Base-by-base conservation (phyloP, 2,329 filamentous ascomycete species). In the Fusarium equiseti region DNA sequence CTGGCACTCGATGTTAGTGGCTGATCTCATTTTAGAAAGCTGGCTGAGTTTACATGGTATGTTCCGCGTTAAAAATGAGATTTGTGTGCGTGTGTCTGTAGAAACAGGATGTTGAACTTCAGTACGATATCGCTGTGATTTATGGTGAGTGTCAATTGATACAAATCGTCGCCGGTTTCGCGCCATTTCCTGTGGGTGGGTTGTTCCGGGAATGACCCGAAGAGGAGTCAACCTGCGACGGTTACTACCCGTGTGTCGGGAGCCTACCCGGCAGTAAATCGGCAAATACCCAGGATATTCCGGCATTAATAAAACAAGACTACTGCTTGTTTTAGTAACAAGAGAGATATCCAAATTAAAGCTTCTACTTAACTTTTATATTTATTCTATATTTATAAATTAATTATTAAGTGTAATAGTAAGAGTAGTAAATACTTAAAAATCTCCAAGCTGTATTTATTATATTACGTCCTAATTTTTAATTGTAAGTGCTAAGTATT, bases 201-300 rank as follows among this genome's bases (percentile, higher is more conserved):
- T 26, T 38, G 3, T 16, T 13, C 8, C 2, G 5, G 59, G 56
- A 32, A 52, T 22, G 9, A 29, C 29, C 59, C 59, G 59, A 44
- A n/a, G 56, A 35, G 29, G 56, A 52, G 55, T 26, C 6, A 9
- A 9, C 5, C 29, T 18, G 3, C 24, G 5, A 35, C 59, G 59
- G 59, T 4, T 52, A 6, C 2, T 61, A 4, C 59, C 56, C 59
- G 56, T 27, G 16, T 26, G 22, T 44, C 22, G 58, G 59, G 13
- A 59, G 32, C n/a, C 6, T 8, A 35, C 0, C 22, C 51, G 59
- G 59, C 55, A 62, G 20, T 44, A 9, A 31, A 10, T 62, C 56
- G 59, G 59, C 29, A 62, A 49, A 20, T 52, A 8, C 6, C 20
- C 2, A 8, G 2, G 0, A 18, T 11, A 7, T 10, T 11, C 0